These are phyloP conservation scores for Geotrichum europaeum DNA, from an alignment of 1,139 yeast species.

Conservation along the genomic window DNA sequence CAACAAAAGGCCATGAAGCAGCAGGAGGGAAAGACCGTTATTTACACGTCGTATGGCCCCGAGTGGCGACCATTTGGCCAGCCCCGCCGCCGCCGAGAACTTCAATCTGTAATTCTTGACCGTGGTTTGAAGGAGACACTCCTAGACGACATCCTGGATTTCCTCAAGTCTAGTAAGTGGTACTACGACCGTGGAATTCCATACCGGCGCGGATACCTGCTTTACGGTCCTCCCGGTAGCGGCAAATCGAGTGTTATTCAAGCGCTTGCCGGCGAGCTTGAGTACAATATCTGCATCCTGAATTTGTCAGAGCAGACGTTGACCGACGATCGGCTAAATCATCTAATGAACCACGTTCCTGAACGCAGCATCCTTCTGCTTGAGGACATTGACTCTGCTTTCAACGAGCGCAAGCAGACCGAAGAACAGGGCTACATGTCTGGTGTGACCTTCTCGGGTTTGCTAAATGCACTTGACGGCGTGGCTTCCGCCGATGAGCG, in stretches of 20 bases:
- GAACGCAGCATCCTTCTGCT: constrained; percentile 74
- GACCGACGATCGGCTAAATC: constrained; percentile 91
- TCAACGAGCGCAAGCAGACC: constrained; percentile 70
- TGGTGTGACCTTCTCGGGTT: constrained; percentile 93
- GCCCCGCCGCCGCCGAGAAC: constrained; percentile 78
- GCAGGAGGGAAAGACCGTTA: constrained; percentile 89
- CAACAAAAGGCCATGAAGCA: constrained; percentile 73
- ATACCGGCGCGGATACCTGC: constrained; percentile 85
- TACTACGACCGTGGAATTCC: constrained; percentile 95
- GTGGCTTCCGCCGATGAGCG: constrained; percentile 99
- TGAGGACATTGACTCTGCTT: constrained; percentile 96
- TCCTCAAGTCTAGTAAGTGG: constrained; percentile 78
- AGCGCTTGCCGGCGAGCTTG: constrained; percentile 93
- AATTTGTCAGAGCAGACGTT: constrained; percentile 84
- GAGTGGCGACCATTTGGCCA: constrained; percentile 99
- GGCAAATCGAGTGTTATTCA: constrained; percentile 96
- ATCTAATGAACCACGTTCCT: constrained; percentile 93
- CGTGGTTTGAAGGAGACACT: constrained; percentile 62
- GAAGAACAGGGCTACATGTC: constrained; percentile 63
- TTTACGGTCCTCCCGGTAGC: constrained; percentile 97
- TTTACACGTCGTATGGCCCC: constrained; percentile 94
- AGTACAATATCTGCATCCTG: constrained; percentile 88
- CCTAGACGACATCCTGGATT: constrained; percentile 69
- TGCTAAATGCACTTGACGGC: constrained; percentile 90
- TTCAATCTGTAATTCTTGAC: constrained; percentile 84